Evolutionary conservation across 2,329 filamentous ascomycete genomes (phyloP), one percentile per base, ranked within the genome.

Genomic region (Emergomyces orientalis): DNA sequence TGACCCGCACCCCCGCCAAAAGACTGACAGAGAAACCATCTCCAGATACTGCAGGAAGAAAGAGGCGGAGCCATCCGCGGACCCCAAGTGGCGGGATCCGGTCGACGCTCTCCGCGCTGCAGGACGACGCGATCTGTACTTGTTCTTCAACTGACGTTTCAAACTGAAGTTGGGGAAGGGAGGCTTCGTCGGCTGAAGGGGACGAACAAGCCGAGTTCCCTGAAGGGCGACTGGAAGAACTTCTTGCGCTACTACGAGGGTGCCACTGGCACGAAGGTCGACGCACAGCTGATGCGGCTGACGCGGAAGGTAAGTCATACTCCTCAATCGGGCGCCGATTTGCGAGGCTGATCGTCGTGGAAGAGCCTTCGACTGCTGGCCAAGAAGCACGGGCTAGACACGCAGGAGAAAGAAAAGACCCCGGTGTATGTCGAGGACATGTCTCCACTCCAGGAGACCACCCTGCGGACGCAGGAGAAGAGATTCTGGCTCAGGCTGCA

Each of bases 141-240:
- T 37, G 59, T 70, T 70, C 61, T 66, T 70, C 25, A 66, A 68
- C 62, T 69, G 62, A 62, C 67, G 43, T n/a, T n/a, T n/a, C n/a
- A n/a, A n/a, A n/a, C n/a, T n/a, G n/a, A n/a, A n/a, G n/a, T n/a
- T n/a, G n/a, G 62, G 62, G 57, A 57, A 58, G 2, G 61, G 66
- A 59, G 54, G 63, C 34, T n/a, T n/a, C 59, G 62, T 56, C 45
- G 47, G 32, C 51, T 67, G 34, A 67, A 65, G 62, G 63, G 65
- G 56, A 66, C 65, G 43, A 63, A 43, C 37, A 67, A 67, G 34
- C 34, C 19, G 11, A 49, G 62, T 32, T 14, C 65, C 14, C 62
- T 71, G 32, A 25, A 69, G 34, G 63, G 45, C n/a, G 64, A 71
- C 63, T 71, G 57, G 66, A 70, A 70, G 57, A 64, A 66, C 59